Conservation (phyloP, 768 basidiomycete species). For the Podaxis pistillaris region DNA sequence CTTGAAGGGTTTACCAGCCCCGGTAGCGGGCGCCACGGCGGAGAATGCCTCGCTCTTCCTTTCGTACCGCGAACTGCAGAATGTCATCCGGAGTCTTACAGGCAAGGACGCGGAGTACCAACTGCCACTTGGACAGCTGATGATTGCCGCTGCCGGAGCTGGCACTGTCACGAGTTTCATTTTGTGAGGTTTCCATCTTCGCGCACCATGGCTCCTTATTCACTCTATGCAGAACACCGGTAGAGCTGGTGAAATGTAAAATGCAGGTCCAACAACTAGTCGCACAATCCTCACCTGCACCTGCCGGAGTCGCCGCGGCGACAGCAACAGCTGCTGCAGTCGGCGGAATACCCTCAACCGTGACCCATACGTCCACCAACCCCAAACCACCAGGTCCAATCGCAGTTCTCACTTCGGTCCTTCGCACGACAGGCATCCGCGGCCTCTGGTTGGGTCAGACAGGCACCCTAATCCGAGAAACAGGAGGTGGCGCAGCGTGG, state of each 20-base stretch:
- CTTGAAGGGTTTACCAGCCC: conserved; percentile 82
- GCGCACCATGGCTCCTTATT: background rate
- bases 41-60: conserved; percentile 91
- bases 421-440: conserved; percentile 67
- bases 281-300: conserved; percentile 18
- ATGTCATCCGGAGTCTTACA: conserved; percentile 41
- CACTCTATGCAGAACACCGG: conserved; percentile 66
- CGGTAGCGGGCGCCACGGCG: conserved; percentile 86
- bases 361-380: background rate
- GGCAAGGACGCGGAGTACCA: conserved; percentile 26
- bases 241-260: conserved; percentile 95
- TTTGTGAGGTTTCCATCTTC: conserved; percentile 50
- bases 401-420: conserved; percentile 57
- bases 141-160: conserved; percentile 82
- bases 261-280: conserved; percentile 71
- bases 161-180: conserved; percentile 86
- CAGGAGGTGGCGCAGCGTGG: conserved; percentile 90
- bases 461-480: conserved; percentile 90
- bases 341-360: conserved; percentile 8
- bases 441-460: conserved; percentile 98
- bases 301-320: conserved; percentile 17
- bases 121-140: conserved; percentile 66
- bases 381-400: conserved; percentile 68
- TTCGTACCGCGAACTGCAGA: conserved; percentile 77
- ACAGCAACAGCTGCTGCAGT: conserved; percentile 17